phyloP scores from a whole-genome alignment of 306 rosid genomes.

The Begonia fuchsioides region DNA sequence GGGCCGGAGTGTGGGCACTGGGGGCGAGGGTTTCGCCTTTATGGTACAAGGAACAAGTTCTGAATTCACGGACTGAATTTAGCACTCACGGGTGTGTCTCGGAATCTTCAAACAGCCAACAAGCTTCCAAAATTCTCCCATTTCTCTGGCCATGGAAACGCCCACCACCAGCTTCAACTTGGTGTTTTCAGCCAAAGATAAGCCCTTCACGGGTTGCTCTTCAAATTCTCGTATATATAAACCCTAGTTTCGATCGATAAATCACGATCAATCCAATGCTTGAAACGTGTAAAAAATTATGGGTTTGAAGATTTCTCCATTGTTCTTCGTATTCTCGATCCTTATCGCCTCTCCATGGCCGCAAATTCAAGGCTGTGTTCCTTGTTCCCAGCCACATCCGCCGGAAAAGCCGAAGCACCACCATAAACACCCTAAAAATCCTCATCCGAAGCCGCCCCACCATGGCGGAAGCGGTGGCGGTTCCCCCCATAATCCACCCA shows the following conservation, averaged over 20 bases:
- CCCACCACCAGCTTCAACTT: too few relatives aligned
- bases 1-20: too few relatives aligned
- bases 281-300: constrained; percentile 10
- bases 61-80: constrained; percentile 50
- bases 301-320: constrained; percentile 29
- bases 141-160: constrained; percentile 14
- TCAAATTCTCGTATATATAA: constrained; percentile 5
- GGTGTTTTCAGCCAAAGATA: constrained; percentile 2
- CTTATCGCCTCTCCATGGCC: constrained; percentile 27
- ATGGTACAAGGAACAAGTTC: too few relatives aligned
- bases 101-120: constrained; percentile 29
- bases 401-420: constrained; percentile 25
- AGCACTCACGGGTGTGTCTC: constrained; percentile 66
- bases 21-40: too few relatives aligned
- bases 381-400: constrained; percentile 41
- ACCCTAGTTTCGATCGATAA: not conserved
- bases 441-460: constrained; percentile 24
- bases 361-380: constrained; percentile 40
- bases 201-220: constrained; percentile 19
- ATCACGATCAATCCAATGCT: not conserved
- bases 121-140: constrained; percentile 29
- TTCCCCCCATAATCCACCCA: too few relatives aligned
- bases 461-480: constrained; percentile 5
- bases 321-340: constrained; percentile 33
- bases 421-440: constrained; percentile 19